Conservation (phyloP, 2,329 filamentous ascomycete genomes). For the Botrytis squamosa region DNA sequence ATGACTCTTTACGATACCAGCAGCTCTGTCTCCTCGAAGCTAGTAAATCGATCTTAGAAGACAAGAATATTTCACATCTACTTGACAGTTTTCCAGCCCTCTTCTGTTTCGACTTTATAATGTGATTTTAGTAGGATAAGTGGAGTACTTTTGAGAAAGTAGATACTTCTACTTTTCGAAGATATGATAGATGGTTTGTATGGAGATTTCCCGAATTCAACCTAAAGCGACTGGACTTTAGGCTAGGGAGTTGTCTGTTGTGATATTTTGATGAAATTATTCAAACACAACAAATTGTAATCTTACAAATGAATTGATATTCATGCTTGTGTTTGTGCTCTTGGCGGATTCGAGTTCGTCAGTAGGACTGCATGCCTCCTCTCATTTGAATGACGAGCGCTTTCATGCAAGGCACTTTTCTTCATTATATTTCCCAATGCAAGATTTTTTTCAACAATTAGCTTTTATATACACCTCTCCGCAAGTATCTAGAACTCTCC, state of each 20-base stretch:
- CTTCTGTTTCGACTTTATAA: too few relatives aligned
- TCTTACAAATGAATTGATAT: neutral
- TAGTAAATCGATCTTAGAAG: too few relatives aligned
- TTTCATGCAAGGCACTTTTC: neutral
- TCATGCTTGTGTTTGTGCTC: neutral
- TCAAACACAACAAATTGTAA: neutral
- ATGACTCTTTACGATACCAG: neutral
- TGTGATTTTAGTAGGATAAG: too few relatives aligned
- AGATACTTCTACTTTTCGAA: too few relatives aligned
- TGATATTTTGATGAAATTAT: neutral
- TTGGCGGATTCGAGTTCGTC: accelerated
- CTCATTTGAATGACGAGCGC: accelerated
- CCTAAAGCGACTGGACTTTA: neutral
- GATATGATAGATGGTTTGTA: too few relatives aligned
- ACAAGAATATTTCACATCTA: too few relatives aligned
- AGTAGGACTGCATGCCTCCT: neutral
- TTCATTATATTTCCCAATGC: too few relatives aligned
- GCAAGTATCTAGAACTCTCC: too few relatives aligned
- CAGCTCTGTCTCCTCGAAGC: neutral
- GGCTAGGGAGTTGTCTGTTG: neutral
- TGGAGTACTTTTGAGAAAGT: too few relatives aligned
- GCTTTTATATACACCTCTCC: too few relatives aligned
- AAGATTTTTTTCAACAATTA: too few relatives aligned
- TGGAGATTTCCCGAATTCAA: too few relatives aligned
- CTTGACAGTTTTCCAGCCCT: accelerated